phyloP scores from a whole-genome alignment of 805 yeast genomes.

The Starmerella bombi region DNA sequence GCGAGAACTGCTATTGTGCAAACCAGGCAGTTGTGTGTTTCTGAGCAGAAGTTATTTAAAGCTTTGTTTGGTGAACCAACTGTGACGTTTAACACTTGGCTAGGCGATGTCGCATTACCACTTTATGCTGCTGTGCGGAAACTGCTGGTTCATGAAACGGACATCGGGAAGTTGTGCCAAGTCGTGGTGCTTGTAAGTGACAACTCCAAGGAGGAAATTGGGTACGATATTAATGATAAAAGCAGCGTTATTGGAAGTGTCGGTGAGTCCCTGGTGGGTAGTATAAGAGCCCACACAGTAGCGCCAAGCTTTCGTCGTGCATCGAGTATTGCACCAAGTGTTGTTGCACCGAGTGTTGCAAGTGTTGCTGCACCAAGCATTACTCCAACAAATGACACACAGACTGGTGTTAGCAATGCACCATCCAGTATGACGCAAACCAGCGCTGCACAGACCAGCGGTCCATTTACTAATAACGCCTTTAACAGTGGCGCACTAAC shows the following conservation, averaged over 20 bases:
- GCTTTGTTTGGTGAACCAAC: slow-evolving; percentile 36
- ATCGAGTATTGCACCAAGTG: background rate
- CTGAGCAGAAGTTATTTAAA: slow-evolving; percentile 39
- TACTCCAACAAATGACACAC: background rate
- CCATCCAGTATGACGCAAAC: too few species aligned
- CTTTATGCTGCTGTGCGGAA: slow-evolving; percentile 58
- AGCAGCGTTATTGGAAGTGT: background rate
- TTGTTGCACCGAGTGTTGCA: background rate
- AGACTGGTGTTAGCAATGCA: background rate
- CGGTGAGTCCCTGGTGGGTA: slow-evolving; percentile 50
- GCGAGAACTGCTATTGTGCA: slow-evolving; percentile 46
- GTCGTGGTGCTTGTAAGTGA: slow-evolving; percentile 25
- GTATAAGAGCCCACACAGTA: slow-evolving; percentile 45
- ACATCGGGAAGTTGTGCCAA: slow-evolving; percentile 59
- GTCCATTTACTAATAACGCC: too few species aligned
- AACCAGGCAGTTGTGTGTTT: slow-evolving; percentile 49
- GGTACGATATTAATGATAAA: slow-evolving; percentile 1
- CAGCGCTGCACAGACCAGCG: too few species aligned
- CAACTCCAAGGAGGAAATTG: background rate
- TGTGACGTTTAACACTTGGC: slow-evolving; percentile 40
- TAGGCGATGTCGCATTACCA: slow-evolving; percentile 57
- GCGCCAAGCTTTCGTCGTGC: background rate
- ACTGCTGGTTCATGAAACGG: slow-evolving; percentile 54
- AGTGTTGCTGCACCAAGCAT: background rate
- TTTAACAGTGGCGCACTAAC: too few species aligned